Evolutionary conservation across 1,139 yeast species (phyloP).

Genomic region (Yamadazyma taylorii): DNA sequence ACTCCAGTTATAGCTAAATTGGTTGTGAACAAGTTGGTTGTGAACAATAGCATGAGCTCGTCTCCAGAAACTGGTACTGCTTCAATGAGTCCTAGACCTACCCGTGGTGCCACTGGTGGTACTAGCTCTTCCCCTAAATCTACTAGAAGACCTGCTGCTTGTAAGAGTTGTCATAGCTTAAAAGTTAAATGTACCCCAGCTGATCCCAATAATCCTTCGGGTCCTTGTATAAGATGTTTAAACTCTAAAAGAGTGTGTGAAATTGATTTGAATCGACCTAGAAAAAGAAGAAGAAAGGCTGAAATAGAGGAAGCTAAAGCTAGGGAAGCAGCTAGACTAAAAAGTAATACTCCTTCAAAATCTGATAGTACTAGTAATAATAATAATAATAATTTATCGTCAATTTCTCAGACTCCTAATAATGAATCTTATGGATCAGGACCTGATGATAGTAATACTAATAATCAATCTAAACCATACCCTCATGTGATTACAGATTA

Average conservation of each 20-base stretch:
- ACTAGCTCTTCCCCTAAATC: slow-evolving; percentile 6
- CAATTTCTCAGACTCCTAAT: no score
- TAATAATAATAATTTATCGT: no score
- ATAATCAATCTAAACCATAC: background rate
- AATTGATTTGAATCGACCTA: slow-evolving; percentile 61
- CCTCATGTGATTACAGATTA: background rate
- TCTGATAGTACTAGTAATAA: background rate
- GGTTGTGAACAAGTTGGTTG: no score
- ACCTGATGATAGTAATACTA: no score
- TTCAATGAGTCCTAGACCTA: no score
- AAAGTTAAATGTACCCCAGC: slow-evolving; percentile 83
- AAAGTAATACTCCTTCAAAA: background rate
- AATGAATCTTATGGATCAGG: no score
- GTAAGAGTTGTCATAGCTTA: slow-evolving; percentile 75
- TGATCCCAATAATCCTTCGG: slow-evolving; percentile 53
- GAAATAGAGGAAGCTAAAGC: slow-evolving; percentile 23
- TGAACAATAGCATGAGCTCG: background rate
- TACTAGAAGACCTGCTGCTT: slow-evolving; percentile 51
- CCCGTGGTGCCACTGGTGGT: no score
- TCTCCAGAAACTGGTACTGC: background rate
- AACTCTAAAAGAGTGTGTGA: slow-evolving; percentile 66
- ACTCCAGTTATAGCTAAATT: no score
- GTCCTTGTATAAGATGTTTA: slow-evolving; percentile 75
- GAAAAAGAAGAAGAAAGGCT: slow-evolving; percentile 50
- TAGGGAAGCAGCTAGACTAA: slow-evolving; percentile 7